These are phyloP conservation scores for Ormosia semicastrata DNA, from an alignment of 306 rosid species.

Conservation along the genomic window DNA sequence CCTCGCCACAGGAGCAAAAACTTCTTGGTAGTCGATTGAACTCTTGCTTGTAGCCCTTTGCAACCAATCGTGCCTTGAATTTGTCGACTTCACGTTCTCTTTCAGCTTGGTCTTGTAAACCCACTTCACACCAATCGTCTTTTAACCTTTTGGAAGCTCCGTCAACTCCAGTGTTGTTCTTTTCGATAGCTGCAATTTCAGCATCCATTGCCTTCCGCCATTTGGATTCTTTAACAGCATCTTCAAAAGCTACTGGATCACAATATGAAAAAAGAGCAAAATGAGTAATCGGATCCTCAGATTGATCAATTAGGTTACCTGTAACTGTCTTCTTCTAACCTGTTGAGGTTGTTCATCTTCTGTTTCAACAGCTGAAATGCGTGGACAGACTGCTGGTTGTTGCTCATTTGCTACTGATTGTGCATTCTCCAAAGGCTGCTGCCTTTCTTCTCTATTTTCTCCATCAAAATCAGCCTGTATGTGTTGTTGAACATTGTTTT, in stretches of 20 bases:
- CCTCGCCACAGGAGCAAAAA: neutral
- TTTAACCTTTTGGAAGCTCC: neutral
- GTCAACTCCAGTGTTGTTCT: neutral
- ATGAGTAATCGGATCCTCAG: neutral
- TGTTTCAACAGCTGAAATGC: too few relatives aligned
- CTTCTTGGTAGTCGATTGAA: neutral
- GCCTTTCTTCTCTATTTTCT: neutral
- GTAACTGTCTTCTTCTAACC: neutral
- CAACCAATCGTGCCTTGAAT: neutral
- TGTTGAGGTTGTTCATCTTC: neutral
- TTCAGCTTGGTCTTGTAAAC: neutral
- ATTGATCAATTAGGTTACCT: neutral
- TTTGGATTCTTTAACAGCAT: neutral
- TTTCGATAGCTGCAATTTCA: neutral
- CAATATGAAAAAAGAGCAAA: neutral
- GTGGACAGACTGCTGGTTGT: too few relatives aligned
- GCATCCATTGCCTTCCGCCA: neutral
- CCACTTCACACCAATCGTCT: neutral
- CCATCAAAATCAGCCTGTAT: neutral
- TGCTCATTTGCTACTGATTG: neutral
- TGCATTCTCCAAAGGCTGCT: too few relatives aligned
- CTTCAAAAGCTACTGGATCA: neutral
- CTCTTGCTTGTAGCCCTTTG: too few relatives aligned
- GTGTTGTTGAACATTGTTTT: neutral
- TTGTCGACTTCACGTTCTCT: neutral